Base-by-base conservation (phyloP, 2,329 filamentous ascomycete species). In the Fragosphaeria purpurea region DNA sequence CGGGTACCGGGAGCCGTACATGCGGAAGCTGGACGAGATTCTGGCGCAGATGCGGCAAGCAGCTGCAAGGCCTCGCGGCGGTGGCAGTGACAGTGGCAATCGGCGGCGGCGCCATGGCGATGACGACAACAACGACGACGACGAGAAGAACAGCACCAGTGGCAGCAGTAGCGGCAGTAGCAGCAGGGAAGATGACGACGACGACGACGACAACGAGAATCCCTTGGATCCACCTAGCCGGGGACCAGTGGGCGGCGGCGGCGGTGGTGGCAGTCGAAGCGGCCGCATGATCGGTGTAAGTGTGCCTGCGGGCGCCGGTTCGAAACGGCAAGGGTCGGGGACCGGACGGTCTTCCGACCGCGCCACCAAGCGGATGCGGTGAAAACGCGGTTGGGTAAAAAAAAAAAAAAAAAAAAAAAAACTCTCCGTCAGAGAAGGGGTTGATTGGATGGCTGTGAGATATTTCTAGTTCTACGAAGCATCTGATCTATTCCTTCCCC, bases 1-100 rank as follows among this genome's bases (percentile, higher is more conserved):
- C 39, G 57, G 57, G 4, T 58, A 55, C 47, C 52, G 54, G 10
- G 43, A 49, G 50, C 38, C 51, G 33, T 57, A 53, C 37, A 56
- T 56, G 53, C 45, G 33, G 3, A 35, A 35, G 11, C 48, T 58
- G 4, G 51, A 57, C 12, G 48, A 11, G 1, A 48, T 57, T 9
- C 34, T 58, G 11, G 50, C 41, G 4, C 31, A 47, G 37, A 53
- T 58, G 56, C 45, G 44, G 39, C 32, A 10, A 12, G 41, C 22
- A 7, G 50, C 48, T 10, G 32, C 9, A 41, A 31, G 8, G 43
- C 32, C 7, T 22, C 22, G 22, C 22, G 22, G 22, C 22, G 22
- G 22, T 22, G 22, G 22, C 22, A 22, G 22, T 3, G 22, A 22
- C 22, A 22, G 22, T 22, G 35, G 35, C 35, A 7, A 37, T 37